Evolutionary conservation across 1,284 basidiomycete species (phyloP).

Genomic region (Rhodotorula sp.): DNA sequence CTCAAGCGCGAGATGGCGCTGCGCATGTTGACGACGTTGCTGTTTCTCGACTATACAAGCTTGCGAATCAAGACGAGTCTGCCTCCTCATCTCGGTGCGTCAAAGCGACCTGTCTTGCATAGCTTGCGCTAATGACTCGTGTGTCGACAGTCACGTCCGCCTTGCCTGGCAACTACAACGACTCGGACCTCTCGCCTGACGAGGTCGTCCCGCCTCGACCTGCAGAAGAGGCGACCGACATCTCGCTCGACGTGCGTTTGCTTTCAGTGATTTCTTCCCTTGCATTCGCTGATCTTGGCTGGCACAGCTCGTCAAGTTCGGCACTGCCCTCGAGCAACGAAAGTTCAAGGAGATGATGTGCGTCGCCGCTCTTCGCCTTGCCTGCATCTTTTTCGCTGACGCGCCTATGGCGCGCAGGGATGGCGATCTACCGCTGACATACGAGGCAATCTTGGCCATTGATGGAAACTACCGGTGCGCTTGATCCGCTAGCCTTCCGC

Average conservation of each 20-base stretch:
- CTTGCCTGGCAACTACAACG: constrained; percentile 31
- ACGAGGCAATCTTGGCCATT: constrained; percentile 19
- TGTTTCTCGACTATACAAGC: constrained; percentile 22
- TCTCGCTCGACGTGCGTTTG: constrained; percentile 16
- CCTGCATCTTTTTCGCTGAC: too few relatives aligned
- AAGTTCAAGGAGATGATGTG: constrained; percentile 30
- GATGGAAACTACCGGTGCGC: constrained; percentile 20
- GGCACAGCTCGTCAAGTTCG: constrained; percentile 26
- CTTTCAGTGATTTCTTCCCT: too few relatives aligned
- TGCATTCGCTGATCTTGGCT: neutral
- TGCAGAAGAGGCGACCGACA: constrained; percentile 19
- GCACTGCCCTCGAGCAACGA: constrained; percentile 36
- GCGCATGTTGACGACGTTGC: constrained; percentile 16
- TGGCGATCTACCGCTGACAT: constrained; percentile 10
- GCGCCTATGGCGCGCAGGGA: neutral
- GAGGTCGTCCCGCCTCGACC: constrained; percentile 17
- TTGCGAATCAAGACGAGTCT: constrained; percentile 12
- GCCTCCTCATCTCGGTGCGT: constrained; percentile 16
- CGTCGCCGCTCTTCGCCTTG: neutral
- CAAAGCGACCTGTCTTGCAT: neutral
- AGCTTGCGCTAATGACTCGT: too few relatives aligned
- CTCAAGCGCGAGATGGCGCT: constrained; percentile 40
- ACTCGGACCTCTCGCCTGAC: constrained; percentile 18
- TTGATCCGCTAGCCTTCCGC: neutral
- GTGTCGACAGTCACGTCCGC: constrained; percentile 17